Percentiles rank a stretch among this genome's conserved stretches.
These are phyloP conservation scores for Arachis hypogaea DNA, from an alignment of 306 rosid genomes.

Conservation along the genomic window DNA sequence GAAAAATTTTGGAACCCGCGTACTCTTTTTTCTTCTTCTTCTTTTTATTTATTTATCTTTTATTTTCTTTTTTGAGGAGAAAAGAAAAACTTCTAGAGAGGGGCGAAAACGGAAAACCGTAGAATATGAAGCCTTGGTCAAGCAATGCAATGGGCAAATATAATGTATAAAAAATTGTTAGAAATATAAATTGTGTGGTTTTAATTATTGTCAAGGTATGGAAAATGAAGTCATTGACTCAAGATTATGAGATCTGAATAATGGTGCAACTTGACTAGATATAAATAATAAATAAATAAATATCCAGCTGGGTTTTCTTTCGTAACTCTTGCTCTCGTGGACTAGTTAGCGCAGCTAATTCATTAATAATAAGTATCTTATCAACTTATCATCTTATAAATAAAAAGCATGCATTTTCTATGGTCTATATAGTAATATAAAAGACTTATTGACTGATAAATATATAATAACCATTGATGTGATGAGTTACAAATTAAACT, in stretches of 20 bases:
- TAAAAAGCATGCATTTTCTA: slow-evolving; percentile 5
- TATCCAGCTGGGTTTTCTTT: slow-evolving; percentile 26
- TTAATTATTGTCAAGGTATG: slow-evolving; percentile 31
- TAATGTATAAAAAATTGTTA: not conserved
- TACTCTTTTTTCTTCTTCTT: not conserved
- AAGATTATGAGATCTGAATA: slow-evolving; percentile 10
- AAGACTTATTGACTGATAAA: too few relatives aligned
- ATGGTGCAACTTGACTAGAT: slow-evolving; percentile 16
- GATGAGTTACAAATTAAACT: not conserved
- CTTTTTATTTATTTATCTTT: too few relatives aligned
- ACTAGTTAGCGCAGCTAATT: too few relatives aligned
- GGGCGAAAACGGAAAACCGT: not conserved
- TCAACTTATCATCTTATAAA: not conserved
- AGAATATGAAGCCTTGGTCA: not conserved
- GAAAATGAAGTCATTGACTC: slow-evolving; percentile 36
- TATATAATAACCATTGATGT: slow-evolving; percentile 14
- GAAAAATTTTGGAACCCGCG: not conserved
- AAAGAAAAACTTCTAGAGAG: slow-evolving; percentile 3
- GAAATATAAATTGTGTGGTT: not conserved
- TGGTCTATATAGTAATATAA: too few relatives aligned
- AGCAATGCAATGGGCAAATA: not conserved
- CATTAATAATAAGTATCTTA: not conserved
- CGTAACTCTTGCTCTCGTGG: slow-evolving; percentile 26
- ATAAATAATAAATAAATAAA: not conserved
- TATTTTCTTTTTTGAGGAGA: too few relatives aligned